Evolutionary conservation across 192 early-diverging fungal genomes (phyloP), one percentile per base, ranked within the genome.

Genomic region (Coemansia sp.): DNA sequence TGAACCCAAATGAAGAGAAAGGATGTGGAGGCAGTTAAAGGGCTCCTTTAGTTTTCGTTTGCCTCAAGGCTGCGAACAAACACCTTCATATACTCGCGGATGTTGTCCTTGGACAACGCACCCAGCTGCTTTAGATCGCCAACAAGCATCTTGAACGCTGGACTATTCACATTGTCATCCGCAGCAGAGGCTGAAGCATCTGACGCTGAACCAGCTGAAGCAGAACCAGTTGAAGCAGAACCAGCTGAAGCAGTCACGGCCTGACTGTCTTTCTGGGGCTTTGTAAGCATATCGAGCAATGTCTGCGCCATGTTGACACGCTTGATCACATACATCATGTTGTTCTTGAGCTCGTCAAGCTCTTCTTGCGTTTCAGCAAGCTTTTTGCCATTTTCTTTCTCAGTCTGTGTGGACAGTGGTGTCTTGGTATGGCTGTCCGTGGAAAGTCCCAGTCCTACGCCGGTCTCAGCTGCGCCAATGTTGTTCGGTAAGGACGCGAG

Each of bases 301-400:
- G 73, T 51, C 60, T 70, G 63, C 37, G 73, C 73, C 63, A 81
- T 67, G 26, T 81, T 73, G 42, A 73, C 66, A 5, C 65, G 63
- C 56, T 70, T 69, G 40, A 76, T 66, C 62, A 81, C 15, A 46
- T 68, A 81, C 12, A 81, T 61, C 13, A 76, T 52, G 47, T 81
- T 72, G 0, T 36, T 41, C 45, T 81, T 81, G 43, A 81, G 64
- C 48, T 72, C 70, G 6, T 73, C 73, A 46, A 76, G 60, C 61
- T 73, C 69, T 0, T 61, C 61, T 32, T 69, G 61, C 19, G 37
- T 40, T 46, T 42, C 61, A 6, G 11, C 6, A 12, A 47, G 61
- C 45, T 42, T 62, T 6, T 22, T 19, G 61, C 41, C 45, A 19
- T 9, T 22, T 43, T 36, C 18, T 32, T 13, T 19, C 0, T 37